Base-by-base conservation (phyloP, 2,329 filamentous ascomycete genomes). In the Mollisia scopiformis region DNA sequence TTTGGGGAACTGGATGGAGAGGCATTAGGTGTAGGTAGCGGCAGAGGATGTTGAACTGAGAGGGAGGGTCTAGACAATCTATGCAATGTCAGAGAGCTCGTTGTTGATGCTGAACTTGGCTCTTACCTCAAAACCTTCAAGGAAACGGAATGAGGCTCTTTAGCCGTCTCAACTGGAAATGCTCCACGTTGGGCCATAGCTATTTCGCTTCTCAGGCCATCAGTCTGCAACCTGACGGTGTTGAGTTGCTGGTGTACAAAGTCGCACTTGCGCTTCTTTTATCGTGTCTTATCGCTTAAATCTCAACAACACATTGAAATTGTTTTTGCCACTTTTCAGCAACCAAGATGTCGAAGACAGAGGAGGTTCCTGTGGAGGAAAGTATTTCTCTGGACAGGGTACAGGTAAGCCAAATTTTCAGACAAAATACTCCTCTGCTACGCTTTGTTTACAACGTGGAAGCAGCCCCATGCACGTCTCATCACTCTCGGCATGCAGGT, bases 31-130 rank as follows among this genome's bases (percentile, higher is more conserved):
- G 79, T 77, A 30, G 78, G 76, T 63, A 85, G 73, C 62, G 90
- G 80, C 30, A 84, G 80, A 3, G 89, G 84, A 67, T 90, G 85
- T 71, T 93, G 91, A 10, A 85, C 79, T 39, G 91, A 88, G 57
- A 94, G 84, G 3, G 90, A 89, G 1, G 91, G 93, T 14, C 91
- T 88, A 0, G 93, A 96, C 61, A 98, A 84, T 61, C 92, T 96
- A 69, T 30, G 6, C 28, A 6, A 13, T 47, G 55, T 66, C 61
- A 62, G 58, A 30, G 35, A 51, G 14, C 19, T 52, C 21, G 14
- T 30, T 19, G 8, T 13, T 19, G 33, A 25, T 6, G 23, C n/a
- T 16, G 8, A 28, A 51, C 51, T 14, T 53, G 46, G 19, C 21
- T 3, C 25, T 66, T 78, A 88, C 88, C 88, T 80, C 37, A 91